Evolutionary conservation across 805 yeast genomes (phyloP).

Genomic region (Ogataea nitratoaversa): DNA sequence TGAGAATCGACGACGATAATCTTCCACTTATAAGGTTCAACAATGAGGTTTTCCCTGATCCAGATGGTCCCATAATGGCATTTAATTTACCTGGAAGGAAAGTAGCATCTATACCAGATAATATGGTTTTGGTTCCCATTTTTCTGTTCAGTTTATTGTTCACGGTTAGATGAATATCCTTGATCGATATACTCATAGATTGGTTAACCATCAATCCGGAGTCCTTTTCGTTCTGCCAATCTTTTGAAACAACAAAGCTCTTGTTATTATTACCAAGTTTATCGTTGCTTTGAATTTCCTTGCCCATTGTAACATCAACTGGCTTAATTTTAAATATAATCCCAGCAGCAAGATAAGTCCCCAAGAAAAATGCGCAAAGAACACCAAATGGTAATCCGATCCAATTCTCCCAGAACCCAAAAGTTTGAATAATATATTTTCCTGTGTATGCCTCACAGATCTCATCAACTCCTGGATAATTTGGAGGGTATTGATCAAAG

Average conservation of each 20-base stretch:
- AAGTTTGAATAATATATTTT: conserved; percentile 41
- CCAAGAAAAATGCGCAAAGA: conserved; percentile 53
- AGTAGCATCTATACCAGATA: conserved; percentile 44
- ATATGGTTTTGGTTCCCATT: conserved; percentile 30
- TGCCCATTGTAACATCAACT: conserved; percentile 50
- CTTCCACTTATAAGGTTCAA: conserved; percentile 61
- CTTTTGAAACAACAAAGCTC: no score
- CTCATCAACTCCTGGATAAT: conserved; percentile 25
- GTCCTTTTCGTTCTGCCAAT: no score
- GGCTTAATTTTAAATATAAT: conserved; percentile 44
- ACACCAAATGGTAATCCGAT: conserved; percentile 58
- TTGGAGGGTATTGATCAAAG: conserved; percentile 31
- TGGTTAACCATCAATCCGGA: no score
- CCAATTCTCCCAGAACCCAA: conserved; percentile 69
- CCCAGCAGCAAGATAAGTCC: conserved; percentile 47
- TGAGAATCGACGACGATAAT: conserved; percentile 38
- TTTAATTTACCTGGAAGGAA: conserved; percentile 56
- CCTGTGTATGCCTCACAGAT: conserved; percentile 53
- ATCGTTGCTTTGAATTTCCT: conserved; percentile 20
- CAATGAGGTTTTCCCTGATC: conserved; percentile 81
- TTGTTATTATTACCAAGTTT: conserved; percentile 12
- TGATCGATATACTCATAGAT: conserved; percentile 17
- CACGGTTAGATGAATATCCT: conserved; percentile 23
- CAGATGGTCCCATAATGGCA: conserved; percentile 83
- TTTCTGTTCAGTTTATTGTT: conserved; percentile 14